Conservation (phyloP, 1,284 basidiomycete genomes). For the Inonotus obliquus region DNA sequence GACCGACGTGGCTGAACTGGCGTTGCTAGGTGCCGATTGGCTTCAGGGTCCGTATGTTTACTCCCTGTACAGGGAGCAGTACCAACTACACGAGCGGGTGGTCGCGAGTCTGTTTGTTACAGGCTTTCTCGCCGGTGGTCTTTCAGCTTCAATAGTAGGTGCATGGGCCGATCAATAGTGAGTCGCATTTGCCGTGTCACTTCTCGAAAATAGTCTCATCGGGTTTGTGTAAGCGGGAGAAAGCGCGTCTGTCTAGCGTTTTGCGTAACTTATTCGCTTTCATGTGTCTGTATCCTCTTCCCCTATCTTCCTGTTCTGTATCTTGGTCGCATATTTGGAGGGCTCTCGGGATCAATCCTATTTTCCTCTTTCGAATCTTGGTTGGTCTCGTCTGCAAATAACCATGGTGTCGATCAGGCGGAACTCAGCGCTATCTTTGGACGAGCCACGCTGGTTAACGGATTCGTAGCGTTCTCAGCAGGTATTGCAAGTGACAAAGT, state of each 20-base stretch:
- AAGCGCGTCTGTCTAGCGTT: slow-evolving; percentile 61
- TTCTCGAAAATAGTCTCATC: background rate
- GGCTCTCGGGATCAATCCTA: slow-evolving; percentile 68
- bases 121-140: slow-evolving; percentile 64
- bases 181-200: slow-evolving; percentile 26
- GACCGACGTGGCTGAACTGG: slow-evolving; percentile 1
- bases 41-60: slow-evolving; percentile 76
- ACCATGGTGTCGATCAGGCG: slow-evolving; percentile 44
- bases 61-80: slow-evolving; percentile 66
- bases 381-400: slow-evolving; percentile 58
- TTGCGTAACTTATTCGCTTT: slow-evolving; percentile 56
- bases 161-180: slow-evolving; percentile 74
- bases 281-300: slow-evolving; percentile 55
- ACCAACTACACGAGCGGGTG: slow-evolving; percentile 53
- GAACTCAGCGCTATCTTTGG: slow-evolving; percentile 69
- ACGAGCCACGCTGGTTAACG: slow-evolving; percentile 65
- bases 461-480: slow-evolving; percentile 61
- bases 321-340: slow-evolving; percentile 58
- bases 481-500: slow-evolving; percentile 51
- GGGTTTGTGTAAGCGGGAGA: slow-evolving; percentile 45
- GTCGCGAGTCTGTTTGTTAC: slow-evolving; percentile 70
- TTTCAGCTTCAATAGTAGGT: slow-evolving; percentile 64
- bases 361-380: slow-evolving; percentile 74
- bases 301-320: slow-evolving; percentile 54
- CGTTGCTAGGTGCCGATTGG: slow-evolving; percentile 61